phyloP scores from a whole-genome alignment of 169 alveolate species.

The Neospora caninum region DNA sequence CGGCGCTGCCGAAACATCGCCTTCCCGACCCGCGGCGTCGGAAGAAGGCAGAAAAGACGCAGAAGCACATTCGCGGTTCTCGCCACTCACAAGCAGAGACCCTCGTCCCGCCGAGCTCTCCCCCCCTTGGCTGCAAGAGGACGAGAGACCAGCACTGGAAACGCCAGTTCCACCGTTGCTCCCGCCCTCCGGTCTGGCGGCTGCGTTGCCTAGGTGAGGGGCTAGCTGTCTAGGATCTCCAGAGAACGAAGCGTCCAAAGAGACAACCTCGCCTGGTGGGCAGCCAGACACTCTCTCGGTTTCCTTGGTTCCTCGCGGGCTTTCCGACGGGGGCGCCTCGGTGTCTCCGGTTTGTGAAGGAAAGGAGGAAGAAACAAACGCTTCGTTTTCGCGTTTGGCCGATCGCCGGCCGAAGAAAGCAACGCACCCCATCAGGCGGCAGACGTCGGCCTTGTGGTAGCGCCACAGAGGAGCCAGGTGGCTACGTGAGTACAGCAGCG shows the following conservation, averaged over 20 bases:
- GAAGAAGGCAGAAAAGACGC: too few relatives aligned
- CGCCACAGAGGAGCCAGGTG: constrained; percentile 38
- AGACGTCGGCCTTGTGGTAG: constrained; percentile 20
- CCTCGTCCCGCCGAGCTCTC: neutral
- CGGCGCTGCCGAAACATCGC: neutral
- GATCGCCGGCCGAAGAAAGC: constrained; percentile 16
- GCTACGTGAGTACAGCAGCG: constrained; percentile 16
- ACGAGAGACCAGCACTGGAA: too few relatives aligned
- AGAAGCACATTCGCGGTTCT: too few relatives aligned
- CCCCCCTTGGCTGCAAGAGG: neutral
- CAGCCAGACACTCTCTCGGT: too few relatives aligned
- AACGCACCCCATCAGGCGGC: constrained; percentile 46
- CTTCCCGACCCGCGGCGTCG: neutral
- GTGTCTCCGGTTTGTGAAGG: neutral
- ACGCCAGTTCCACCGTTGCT: too few relatives aligned
- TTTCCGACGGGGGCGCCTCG: neutral
- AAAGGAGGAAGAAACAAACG: neutral
- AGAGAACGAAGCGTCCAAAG: too few relatives aligned
- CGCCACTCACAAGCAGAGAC: too few relatives aligned
- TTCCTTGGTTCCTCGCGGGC: too few relatives aligned
- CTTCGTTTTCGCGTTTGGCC: neutral
- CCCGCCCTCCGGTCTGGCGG: too few relatives aligned
- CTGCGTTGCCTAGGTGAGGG: too few relatives aligned
- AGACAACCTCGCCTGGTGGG: too few relatives aligned
- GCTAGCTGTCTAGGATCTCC: too few relatives aligned